phyloP scores from a whole-genome alignment of 257 asterid species.

The Capsicum rhomboideum region DNA sequence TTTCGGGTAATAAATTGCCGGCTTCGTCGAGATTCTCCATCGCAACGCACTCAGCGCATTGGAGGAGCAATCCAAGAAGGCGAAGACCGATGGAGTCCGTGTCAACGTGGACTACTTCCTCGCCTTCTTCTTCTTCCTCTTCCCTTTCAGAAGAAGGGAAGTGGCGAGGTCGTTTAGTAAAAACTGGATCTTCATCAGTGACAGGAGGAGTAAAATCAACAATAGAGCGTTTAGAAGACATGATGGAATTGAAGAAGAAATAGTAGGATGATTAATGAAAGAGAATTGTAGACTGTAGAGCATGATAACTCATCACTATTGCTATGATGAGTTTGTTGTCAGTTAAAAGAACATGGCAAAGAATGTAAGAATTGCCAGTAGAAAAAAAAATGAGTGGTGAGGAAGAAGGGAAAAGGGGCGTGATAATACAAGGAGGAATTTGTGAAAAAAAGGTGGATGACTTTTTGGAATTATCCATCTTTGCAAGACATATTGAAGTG shows the following conservation, averaged over 20 bases:
- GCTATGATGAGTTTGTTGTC: background rate
- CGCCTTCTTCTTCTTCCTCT: slow-evolving; percentile 1
- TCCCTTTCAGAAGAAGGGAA: slow-evolving; percentile 4
- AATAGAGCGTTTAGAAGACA: slow-evolving; percentile 5
- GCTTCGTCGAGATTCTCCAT: slow-evolving; percentile 71
- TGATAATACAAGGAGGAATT: background rate
- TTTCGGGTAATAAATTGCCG: slow-evolving; percentile 57
- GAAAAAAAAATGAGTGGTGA: background rate
- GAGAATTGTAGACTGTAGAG: background rate
- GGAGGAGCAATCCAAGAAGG: slow-evolving; percentile 67
- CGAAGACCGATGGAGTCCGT: slow-evolving; percentile 54
- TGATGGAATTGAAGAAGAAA: background rate
- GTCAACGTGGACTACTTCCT: background rate
- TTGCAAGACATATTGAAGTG: background rate
- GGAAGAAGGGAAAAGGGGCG: background rate
- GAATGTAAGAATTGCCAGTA: background rate
- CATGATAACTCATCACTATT: background rate
- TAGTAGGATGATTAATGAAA: background rate
- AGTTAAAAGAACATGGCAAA: background rate
- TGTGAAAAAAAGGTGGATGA: background rate
- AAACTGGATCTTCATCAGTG: background rate
- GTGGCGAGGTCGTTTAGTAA: slow-evolving; percentile 1
- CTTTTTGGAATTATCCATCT: slow-evolving; percentile 7
- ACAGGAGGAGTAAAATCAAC: background rate
- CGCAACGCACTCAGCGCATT: slow-evolving; percentile 84